Evolutionary conservation across 2,329 filamentous ascomycete genomes (phyloP).

Genomic region (Neonectria coccinea): DNA sequence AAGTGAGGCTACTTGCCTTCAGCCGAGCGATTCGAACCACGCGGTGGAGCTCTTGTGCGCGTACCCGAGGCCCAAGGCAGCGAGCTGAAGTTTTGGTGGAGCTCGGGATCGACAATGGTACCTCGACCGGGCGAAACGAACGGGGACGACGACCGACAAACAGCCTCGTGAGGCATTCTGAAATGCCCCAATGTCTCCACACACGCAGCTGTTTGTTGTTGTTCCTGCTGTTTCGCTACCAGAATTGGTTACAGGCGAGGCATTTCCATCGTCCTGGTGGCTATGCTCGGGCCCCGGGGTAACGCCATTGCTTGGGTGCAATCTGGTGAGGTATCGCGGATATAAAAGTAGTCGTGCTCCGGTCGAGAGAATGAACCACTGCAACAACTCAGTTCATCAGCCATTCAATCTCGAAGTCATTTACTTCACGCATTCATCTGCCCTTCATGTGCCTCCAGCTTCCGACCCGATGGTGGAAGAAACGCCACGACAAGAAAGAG

Average conservation of each 20-base stretch:
- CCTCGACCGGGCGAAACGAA: background rate
- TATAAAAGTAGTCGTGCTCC: background rate
- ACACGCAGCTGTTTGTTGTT: background rate
- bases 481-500: constrained; percentile 1
- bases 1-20: background rate
- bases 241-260: background rate
- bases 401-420: background rate
- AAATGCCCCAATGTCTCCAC: background rate
- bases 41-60: background rate
- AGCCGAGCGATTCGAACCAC: background rate
- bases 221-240: too few relatives aligned
- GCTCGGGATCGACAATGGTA: background rate
- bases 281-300: background rate
- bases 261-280: background rate
- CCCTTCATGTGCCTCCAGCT: background rate
- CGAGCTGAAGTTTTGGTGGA: background rate
- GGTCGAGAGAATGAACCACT: background rate
- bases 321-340: background rate
- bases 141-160: background rate
- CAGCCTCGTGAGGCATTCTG: background rate
- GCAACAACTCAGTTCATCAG: background rate
- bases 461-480: background rate
- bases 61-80: background rate
- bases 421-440: background rate
- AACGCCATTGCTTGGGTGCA: background rate